A percentile compares a stretch with the other conserved stretches of the same genome.
phyloP scores from a whole-genome alignment of 805 yeast genomes.

The Saturnispora hagleri region DNA sequence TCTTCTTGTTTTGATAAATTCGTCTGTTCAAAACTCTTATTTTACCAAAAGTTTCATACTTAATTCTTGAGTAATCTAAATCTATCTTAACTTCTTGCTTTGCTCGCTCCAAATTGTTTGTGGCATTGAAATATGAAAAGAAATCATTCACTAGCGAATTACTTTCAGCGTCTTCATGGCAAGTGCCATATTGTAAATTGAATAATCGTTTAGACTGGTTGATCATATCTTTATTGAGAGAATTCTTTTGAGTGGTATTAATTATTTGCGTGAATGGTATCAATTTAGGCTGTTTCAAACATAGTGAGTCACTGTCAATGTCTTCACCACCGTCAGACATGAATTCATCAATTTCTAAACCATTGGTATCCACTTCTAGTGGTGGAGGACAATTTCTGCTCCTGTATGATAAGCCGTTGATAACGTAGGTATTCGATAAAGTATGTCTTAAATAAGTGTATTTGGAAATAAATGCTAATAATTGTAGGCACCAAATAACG shows the following conservation, averaged over 20 bases:
- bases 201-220: neutral
- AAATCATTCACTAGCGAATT: constrained; percentile 15
- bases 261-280: neutral
- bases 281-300: neutral
- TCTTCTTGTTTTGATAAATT: constrained; percentile 17
- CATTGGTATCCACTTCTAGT: constrained; percentile 21
- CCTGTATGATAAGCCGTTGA: constrained; percentile 57
- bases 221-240: neutral
- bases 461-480: constrained; percentile 87
- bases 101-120: constrained; percentile 20
- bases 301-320: neutral
- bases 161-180: constrained; percentile 3
- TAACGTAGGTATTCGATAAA: constrained; percentile 66
- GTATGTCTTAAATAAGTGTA: constrained; percentile 70
- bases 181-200: neutral
- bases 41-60: constrained; percentile 23
- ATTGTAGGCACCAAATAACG: constrained; percentile 85
- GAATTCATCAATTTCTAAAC: constrained; percentile 20
- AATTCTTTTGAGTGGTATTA: neutral
- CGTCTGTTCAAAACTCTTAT: constrained; percentile 22
- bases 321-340: constrained; percentile 18
- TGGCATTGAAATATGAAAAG: constrained; percentile 15
- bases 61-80: constrained; percentile 20
- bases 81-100: constrained; percentile 23
- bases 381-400: constrained; percentile 28